Base-by-base conservation (phyloP, 2,329 filamentous ascomycete genomes). In the Bimuria novae-zelandiae region DNA sequence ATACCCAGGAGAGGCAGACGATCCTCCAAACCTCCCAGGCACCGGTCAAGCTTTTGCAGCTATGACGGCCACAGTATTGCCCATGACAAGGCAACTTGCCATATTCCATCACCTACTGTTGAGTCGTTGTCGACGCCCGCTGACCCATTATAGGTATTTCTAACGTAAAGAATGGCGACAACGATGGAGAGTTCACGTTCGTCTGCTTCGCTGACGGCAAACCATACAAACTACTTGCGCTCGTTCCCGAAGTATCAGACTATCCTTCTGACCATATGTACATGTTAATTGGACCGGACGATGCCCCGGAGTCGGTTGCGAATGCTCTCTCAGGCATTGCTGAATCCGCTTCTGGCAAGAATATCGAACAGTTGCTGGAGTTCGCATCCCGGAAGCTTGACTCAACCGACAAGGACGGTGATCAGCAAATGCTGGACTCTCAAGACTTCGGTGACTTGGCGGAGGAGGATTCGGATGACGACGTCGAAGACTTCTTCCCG, bases 111-210 rank as follows among this genome's bases (percentile, higher is more conserved):
- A 27, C 5, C 10, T 5, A 27, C 25, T 27, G 10, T 27, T 6
- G 6, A 27, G 10, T 27, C 6, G 6, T 17, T 4, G 7, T 17
- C 33, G 16, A 16, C 33, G 5, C 14, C 12, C 25, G n/a, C 45
- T 49, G n/a, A 49, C 25, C 12, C 14, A 10, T 12, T 14, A 14
- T 25, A 44, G 48, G 80, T 43, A 77, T 94, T 42, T 74, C 74
- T 42, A 67, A 78, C 29, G 75, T 96, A 21, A 74, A 75, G 29
- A 76, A 77, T 30, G 88, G 88, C 14, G 84, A 86, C 4, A 87
- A 89, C 27, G 88, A 93, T 70, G 89, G 89, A 45, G 84, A 89
- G 51, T 79, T 95, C 51, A 80, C 80, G 12, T 88, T 93, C 68
- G 77, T 66, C 36, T 73, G 74, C 29, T 50, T 64, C 19, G 63